Evolutionary conservation across 176 grass and related monocot genomes (phyloP).

Genomic region (Secale cereale): DNA sequence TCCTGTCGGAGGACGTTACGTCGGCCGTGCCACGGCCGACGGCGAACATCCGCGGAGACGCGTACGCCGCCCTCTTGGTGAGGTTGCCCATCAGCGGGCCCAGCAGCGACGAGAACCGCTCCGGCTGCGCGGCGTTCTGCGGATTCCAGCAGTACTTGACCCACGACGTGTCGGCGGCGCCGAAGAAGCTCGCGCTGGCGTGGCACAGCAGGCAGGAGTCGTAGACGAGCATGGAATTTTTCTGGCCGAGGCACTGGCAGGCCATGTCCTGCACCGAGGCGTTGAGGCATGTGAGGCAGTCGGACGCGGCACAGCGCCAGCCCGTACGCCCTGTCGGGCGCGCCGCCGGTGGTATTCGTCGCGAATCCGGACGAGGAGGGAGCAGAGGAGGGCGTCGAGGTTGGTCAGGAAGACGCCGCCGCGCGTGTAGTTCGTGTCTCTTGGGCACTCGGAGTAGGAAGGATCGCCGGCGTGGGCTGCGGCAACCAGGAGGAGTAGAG

Average conservation of each 20-base stretch:
- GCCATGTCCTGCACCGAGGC: not conserved
- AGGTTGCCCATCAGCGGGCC: conserved; percentile 30
- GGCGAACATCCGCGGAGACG: conserved; percentile 33
- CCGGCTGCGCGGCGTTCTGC: not conserved
- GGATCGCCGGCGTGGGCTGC: no score
- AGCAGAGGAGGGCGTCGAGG: no score
- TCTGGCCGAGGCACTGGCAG: conserved; percentile 19
- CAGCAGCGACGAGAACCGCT: not conserved
- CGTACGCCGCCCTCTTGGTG: not conserved
- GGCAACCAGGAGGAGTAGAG: no score
- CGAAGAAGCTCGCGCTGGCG: conserved; percentile 41
- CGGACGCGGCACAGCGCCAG: conserved; percentile 46
- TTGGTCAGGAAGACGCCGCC: no score
- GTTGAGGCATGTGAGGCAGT: conserved; percentile 37
- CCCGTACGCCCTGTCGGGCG: conserved; percentile 29
- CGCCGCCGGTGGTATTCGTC: conserved; percentile 7
- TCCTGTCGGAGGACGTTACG: not conserved
- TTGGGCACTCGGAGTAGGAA: no score
- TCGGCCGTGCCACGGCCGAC: not conserved
- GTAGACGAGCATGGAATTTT: not conserved
- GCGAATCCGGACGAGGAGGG: conserved; percentile 4
- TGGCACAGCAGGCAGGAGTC: conserved; percentile 37
- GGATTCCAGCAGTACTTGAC: rapidly evolving
- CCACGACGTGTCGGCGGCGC: not conserved
- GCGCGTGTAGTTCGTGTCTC: no score